Percentiles rank a stretch among this genome's conserved stretches.
phyloP scores from a whole-genome alignment of 768 basidiomycete species.

The Tylopilus balloui region DNA sequence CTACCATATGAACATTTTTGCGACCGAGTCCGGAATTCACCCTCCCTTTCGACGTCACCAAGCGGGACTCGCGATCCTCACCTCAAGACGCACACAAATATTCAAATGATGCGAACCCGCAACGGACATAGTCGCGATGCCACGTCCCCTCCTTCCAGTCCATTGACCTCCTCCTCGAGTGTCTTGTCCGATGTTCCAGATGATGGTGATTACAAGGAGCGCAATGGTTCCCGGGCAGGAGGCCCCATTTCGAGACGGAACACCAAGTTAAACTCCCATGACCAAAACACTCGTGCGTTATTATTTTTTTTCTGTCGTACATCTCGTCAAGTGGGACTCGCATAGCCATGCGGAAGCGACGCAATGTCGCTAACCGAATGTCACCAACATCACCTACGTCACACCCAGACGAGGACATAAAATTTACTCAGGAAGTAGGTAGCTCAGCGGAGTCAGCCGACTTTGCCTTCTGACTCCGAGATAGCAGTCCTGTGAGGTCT shows the following conservation, averaged over 20 bases:
- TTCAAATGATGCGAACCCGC: conserved; percentile 39
- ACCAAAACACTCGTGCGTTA: conserved; percentile 41
- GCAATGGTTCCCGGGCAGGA: conserved; percentile 39
- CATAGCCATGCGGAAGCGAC: conserved; percentile 33
- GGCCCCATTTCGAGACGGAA: conserved; percentile 48
- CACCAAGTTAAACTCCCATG: conserved; percentile 48
- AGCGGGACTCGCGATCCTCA: conserved; percentile 43
- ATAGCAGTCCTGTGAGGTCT: conserved; percentile 89
- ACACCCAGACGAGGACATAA: conserved; percentile 35
- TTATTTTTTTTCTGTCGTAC: conserved; percentile 1
- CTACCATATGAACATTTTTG: conserved; percentile 95
- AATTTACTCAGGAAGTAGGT: conserved; percentile 51
- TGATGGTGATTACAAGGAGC: conserved; percentile 60
- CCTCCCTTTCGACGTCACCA: conserved; percentile 38
- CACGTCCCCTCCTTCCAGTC: conserved; percentile 65
- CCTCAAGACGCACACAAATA: conserved; percentile 52
- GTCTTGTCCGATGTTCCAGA: conserved; percentile 78
- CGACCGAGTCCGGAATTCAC: conserved; percentile 66
- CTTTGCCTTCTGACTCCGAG: conserved; percentile 22
- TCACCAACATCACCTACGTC: conserved; percentile 21
- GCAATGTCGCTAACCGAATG: conserved; percentile 19
- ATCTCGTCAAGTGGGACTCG: conserved; percentile 17
- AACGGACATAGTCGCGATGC: conserved; percentile 39
- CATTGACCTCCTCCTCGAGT: conserved; percentile 73
- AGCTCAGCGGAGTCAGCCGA: conserved; percentile 13